Conservation (phyloP, 306 rosid species). For the Delonix regia region DNA sequence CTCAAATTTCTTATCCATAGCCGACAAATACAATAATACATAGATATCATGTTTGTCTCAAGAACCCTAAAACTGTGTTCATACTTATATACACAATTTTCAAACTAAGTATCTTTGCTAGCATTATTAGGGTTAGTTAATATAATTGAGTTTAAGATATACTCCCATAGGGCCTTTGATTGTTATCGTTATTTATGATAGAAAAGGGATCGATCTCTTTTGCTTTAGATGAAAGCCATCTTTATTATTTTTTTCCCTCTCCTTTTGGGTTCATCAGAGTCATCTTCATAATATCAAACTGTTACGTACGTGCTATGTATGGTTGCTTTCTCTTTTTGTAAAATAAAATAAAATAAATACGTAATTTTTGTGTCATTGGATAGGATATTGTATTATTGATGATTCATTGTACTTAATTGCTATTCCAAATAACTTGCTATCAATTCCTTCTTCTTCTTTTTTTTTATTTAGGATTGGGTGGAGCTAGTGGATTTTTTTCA, state of each 20-base stretch:
- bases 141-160: not conserved
- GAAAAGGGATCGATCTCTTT: not conserved
- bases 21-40: not conserved
- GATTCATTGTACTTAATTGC: no score
- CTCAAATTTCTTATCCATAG: not conserved
- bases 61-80: not conserved
- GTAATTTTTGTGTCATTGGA: no score
- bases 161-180: not conserved
- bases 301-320: no score
- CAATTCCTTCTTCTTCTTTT: no score
- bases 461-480: not conserved
- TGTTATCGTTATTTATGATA: not conserved
- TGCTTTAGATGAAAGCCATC: not conserved
- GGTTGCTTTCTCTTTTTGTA: no score
- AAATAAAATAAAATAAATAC: no score
- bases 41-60: not conserved
- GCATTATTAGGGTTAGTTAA: not conserved
- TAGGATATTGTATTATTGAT: no score
- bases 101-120: not conserved
- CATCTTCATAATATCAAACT: no score
- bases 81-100: not conserved
- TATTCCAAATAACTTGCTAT: no score
- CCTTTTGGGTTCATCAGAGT: not conserved
- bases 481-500: not conserved
- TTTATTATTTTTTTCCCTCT: not conserved